phyloP scores from a whole-genome alignment of 306 rosid species.

The Prunus davidiana region DNA sequence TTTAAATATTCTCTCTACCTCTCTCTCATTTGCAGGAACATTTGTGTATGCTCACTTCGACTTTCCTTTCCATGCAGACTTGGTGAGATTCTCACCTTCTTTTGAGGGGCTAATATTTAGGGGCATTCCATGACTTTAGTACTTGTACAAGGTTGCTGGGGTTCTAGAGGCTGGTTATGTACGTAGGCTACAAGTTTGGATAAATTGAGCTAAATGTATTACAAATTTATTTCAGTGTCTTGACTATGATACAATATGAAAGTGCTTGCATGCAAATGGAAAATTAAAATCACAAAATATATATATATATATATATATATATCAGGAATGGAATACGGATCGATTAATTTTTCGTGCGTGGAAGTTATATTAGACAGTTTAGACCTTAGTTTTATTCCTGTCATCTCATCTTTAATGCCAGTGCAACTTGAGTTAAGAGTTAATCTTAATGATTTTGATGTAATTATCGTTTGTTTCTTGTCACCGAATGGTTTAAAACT shows the following conservation, averaged over 20 bases:
- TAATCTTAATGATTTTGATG: neutral
- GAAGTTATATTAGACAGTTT: no score
- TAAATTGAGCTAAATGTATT: neutral
- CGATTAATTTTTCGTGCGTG: no score
- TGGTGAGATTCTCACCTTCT: neutral
- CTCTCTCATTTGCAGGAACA: constrained; percentile 5
- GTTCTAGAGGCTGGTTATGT: neutral
- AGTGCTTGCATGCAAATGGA: no score
- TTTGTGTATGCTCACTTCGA: neutral
- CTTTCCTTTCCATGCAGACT: neutral
- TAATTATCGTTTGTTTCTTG: no score
- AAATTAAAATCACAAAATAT: no score
- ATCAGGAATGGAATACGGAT: no score
- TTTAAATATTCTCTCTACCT: neutral
- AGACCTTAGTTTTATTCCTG: neutral
- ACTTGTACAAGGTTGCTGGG: constrained; percentile 5
- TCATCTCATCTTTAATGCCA: neutral
- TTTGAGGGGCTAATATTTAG: neutral
- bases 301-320: no score
- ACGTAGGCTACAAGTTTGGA: constrained; percentile 3
- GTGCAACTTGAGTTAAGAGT: neutral
- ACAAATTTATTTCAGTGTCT: neutral
- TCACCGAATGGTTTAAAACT: neutral
- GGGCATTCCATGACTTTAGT: neutral
- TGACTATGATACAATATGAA: neutral